Conservation (phyloP, 1,139 yeast genomes). For the Hemisphaericaspora lyxosophila region DNA sequence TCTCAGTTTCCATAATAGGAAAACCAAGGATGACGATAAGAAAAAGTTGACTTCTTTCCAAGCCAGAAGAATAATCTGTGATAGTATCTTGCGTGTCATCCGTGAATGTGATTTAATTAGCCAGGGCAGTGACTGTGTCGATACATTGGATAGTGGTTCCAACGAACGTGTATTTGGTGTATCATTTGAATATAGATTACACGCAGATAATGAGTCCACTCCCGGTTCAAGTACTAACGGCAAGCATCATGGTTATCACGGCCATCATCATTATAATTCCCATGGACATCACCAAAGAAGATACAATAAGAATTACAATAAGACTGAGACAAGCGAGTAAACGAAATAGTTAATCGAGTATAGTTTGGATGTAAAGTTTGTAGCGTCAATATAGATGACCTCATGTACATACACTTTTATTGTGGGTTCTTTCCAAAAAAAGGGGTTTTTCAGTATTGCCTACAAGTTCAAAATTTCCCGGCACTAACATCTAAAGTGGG, state of each 20-base stretch:
- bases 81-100: slow-evolving; percentile 45
- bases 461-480: too few species aligned
- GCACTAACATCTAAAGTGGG: too few species aligned
- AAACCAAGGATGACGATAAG: slow-evolving; percentile 15
- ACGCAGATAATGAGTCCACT: slow-evolving; percentile 32
- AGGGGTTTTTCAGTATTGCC: too few species aligned
- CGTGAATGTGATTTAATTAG: slow-evolving; percentile 50
- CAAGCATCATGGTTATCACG: slow-evolving; percentile 3
- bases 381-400: too few species aligned
- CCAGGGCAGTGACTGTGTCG: slow-evolving; percentile 33
- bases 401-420: too few species aligned
- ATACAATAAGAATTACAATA: slow-evolving; percentile 4
- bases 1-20: slow-evolving; percentile 31
- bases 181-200: slow-evolving; percentile 47
- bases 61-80: slow-evolving; percentile 51
- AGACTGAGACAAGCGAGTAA: neutral
- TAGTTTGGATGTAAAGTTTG: too few species aligned
- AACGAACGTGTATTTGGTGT: slow-evolving; percentile 46
- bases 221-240: slow-evolving; percentile 3
- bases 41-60: slow-evolving; percentile 44
- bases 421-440: too few species aligned
- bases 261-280: slow-evolving; percentile 1
- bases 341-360: too few species aligned
- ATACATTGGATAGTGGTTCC: slow-evolving; percentile 34
- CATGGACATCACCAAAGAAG: slow-evolving; percentile 3